Evolutionary conservation across 805 yeast genomes (phyloP).

Genomic region (Kurtzmaniella fragi): DNA sequence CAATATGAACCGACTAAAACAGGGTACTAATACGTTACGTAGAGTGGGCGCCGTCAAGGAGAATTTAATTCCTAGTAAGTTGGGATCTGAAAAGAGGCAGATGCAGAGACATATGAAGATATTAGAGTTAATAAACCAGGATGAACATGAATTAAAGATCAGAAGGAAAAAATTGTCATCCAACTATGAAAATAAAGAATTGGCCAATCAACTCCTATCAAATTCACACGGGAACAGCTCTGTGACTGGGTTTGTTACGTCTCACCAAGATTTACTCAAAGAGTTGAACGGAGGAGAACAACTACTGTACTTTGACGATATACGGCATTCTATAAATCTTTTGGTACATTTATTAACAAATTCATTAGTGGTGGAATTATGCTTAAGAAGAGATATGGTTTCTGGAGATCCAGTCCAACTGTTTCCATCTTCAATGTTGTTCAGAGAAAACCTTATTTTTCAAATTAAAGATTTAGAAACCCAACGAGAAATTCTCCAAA

Average conservation of each 20-base stretch:
- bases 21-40: not conserved
- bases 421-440: slow-evolving; percentile 6
- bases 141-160: not conserved
- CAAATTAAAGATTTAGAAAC: slow-evolving; percentile 11
- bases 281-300: slow-evolving; percentile 1
- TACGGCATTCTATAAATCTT: slow-evolving; percentile 2
- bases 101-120: not conserved
- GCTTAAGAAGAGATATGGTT: slow-evolving; percentile 15
- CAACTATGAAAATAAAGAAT: slow-evolving; percentile 3
- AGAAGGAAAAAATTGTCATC: not conserved
- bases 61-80: not conserved
- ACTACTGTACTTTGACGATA: slow-evolving; percentile 3
- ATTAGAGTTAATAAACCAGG: not conserved
- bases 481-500: slow-evolving; percentile 14
- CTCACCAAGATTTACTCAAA: not conserved
- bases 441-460: slow-evolving; percentile 14
- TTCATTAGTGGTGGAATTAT: slow-evolving; percentile 24
- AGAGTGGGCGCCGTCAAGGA: not conserved
- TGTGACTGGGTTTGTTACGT: too few relatives aligned
- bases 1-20: too few relatives aligned
- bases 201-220: slow-evolving; percentile 4
- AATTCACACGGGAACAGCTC: too few relatives aligned
- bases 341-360: slow-evolving; percentile 15
- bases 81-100: too few relatives aligned
- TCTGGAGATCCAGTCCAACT: slow-evolving; percentile 3